Conservation (phyloP, 768 basidiomycete genomes). For the Tylopilus vinaceipallidus region DNA sequence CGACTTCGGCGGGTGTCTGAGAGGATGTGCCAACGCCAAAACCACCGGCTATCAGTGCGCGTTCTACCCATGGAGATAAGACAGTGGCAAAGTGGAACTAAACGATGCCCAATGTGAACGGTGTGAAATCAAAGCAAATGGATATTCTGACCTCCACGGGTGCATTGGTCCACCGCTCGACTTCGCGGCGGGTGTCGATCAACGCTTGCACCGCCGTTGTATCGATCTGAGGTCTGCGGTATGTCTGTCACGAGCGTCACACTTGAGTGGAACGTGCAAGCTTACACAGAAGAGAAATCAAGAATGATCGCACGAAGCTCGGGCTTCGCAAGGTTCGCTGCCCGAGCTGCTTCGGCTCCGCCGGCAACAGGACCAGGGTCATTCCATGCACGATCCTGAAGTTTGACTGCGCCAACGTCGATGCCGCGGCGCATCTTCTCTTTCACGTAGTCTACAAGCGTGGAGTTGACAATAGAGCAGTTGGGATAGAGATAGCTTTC, state of each 20-base stretch:
- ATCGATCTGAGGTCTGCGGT: conserved; percentile 75
- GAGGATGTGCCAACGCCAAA: conserved; percentile 72
- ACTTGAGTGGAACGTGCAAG: neutral
- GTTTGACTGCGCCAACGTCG: conserved; percentile 61
- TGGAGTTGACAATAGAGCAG: conserved; percentile 62
- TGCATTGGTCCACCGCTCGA: conserved; percentile 85
- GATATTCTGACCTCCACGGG: conserved; percentile 58
- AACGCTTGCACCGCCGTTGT: conserved; percentile 90
- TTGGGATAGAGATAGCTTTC: conserved; percentile 90
- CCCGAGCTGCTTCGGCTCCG: conserved; percentile 45
- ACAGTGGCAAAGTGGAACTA: conserved; percentile 95
- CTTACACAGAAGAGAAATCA: conserved; percentile 82
- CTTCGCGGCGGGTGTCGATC: conserved; percentile 80
- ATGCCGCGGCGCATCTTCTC: conserved; percentile 70
- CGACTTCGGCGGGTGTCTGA: conserved; percentile 58
- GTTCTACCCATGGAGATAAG: conserved; percentile 90
- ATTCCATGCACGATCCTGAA: conserved; percentile 89
- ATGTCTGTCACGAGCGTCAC: neutral
- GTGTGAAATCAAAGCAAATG: neutral
- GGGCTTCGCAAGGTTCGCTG: conserved; percentile 56
- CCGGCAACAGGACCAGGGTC: conserved; percentile 72
- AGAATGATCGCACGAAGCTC: conserved; percentile 82
- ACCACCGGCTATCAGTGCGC: conserved; percentile 84
- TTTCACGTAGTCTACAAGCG: conserved; percentile 81
- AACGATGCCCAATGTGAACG: conserved; percentile 17